Percentiles rank a stretch among this genome's conserved stretches.
Evolutionary conservation across 306 rosid genomes (phyloP).

Genomic region (Spatholobus suberectus): DNA sequence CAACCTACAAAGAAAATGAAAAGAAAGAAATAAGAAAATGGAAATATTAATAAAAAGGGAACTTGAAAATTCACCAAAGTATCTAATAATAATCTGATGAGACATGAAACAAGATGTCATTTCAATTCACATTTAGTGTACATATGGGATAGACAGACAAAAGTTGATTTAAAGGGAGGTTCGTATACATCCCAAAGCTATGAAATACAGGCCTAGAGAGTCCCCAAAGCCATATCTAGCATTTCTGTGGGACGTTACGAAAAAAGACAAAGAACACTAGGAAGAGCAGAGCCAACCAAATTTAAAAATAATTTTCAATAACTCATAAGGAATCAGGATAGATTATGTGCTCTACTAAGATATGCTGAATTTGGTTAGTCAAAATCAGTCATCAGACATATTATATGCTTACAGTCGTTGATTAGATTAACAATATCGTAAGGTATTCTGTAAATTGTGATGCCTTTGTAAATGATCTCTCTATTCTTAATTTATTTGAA

Average conservation of each 20-base stretch:
- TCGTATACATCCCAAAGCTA: conserved; percentile 10
- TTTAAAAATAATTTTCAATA: background rate
- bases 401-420: background rate
- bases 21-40: conserved; percentile 24
- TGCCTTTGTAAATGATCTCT: background rate
- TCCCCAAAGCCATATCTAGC: background rate
- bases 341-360: background rate
- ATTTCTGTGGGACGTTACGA: background rate
- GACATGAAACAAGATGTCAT: background rate
- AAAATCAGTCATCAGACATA: background rate
- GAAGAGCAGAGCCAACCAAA: conserved; percentile 1
- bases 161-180: background rate
- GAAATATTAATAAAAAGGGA: background rate
- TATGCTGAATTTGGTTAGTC: background rate
- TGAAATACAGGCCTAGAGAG: background rate
- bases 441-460: background rate
- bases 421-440: background rate
- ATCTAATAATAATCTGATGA: conserved; percentile 11
- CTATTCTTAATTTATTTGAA: background rate
- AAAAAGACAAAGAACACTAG: background rate
- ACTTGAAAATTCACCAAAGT: background rate
- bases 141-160: background rate
- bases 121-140: conserved; percentile 1
- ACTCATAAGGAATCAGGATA: background rate
- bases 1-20: conserved; percentile 64